These are phyloP conservation scores for Henckelia pumila DNA, from an alignment of 257 asterid species.

Conservation along the genomic window DNA sequence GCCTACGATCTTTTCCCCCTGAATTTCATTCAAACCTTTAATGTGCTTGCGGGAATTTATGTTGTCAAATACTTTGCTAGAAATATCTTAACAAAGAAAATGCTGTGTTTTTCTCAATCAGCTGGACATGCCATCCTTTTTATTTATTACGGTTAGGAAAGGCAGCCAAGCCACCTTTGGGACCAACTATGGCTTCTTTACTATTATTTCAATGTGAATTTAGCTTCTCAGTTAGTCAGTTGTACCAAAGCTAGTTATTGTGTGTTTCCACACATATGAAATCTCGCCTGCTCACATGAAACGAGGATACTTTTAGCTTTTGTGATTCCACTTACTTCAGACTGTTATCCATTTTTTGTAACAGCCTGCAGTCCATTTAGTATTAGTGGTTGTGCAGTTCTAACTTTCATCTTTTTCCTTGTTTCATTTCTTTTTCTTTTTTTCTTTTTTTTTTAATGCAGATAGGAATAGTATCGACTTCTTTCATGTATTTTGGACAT, in stretches of 20 bases:
- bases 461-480: neutral
- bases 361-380: neutral
- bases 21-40: neutral
- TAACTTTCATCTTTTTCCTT: neutral
- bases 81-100: neutral
- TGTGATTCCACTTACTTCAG: too few relatives aligned
- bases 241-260: neutral
- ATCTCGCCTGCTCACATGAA: too few relatives aligned
- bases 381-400: neutral
- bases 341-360: too few relatives aligned
- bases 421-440: too few relatives aligned
- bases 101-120: neutral
- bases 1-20: neutral
- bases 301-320: too few relatives aligned
- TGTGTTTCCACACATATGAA: neutral
- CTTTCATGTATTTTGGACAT: neutral
- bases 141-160: neutral
- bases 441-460: neutral
- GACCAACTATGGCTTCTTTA: neutral
- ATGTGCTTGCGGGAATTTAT: neutral
- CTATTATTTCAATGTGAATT: neutral
- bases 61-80: neutral
- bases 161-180: neutral
- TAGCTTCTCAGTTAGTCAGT: neutral
- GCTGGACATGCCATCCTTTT: neutral